Percentiles rank a stretch among this genome's conserved stretches.
Conservation (phyloP, 2,329 filamentous ascomycete genomes). For the Claviceps digitariae region DNA sequence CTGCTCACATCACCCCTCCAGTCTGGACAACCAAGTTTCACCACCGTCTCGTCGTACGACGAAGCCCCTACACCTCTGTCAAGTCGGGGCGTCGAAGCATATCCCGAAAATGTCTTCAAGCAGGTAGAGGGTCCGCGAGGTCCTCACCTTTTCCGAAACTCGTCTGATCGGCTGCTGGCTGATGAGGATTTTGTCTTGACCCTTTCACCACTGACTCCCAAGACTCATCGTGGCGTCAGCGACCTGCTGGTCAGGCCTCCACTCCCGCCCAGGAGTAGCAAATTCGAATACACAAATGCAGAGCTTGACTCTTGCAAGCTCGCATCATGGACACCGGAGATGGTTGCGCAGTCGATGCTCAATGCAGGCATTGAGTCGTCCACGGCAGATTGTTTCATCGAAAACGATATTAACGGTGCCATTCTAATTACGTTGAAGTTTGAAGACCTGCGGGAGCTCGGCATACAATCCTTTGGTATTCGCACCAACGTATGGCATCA, state of each 20-base stretch:
- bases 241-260: constrained; percentile 14
- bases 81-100: constrained; percentile 43
- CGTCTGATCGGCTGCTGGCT: constrained; percentile 30
- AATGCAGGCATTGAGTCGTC: constrained; percentile 64
- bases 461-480: constrained; percentile 70
- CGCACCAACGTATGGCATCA: constrained; percentile 69
- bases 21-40: constrained; percentile 63
- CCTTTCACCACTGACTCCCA: constrained; percentile 61
- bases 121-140: constrained; percentile 68
- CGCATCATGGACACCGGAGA: constrained; percentile 55
- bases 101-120: constrained; percentile 47
- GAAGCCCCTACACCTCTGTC: constrained; percentile 68
- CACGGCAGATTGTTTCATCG: constrained; percentile 71
- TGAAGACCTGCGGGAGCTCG: constrained; percentile 71
- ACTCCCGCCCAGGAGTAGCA: constrained; percentile 27
- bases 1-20: constrained; percentile 19
- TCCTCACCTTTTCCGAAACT: constrained; percentile 73
- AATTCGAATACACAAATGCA: constrained; percentile 41
- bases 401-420: constrained; percentile 82
- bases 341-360: constrained; percentile 79
- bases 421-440: constrained; percentile 86
- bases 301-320: constrained; percentile 47
- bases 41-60: constrained; percentile 77
- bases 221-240: constrained; percentile 31
- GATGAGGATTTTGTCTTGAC: constrained; percentile 44